Conservation (phyloP, 164 flowering plant genomes). For the grape (Vitis vinifera) region ASM3070453v1 NC_081816.1:4639501-4640000, state of each 20-base stretch:
- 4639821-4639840: not conserved
- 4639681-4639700: not conserved
- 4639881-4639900: not conserved
- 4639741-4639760: not conserved
- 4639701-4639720: not conserved
- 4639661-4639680: not conserved
- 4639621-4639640: not conserved
- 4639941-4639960: too few species aligned
- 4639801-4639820: not conserved
- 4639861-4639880: not conserved
- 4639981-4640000: too few species aligned
- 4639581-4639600: conserved; percentile 9
- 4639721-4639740: not conserved
- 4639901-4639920: too few species aligned
- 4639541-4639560: conserved; percentile 14
- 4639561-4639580: conserved; percentile 8
- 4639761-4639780: not conserved
- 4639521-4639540: conserved; percentile 8
- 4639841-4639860: not conserved
- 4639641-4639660: not conserved
- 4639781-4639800: not conserved
- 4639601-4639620: conserved; percentile 13
- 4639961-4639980: too few species aligned
- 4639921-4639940: too few species aligned
- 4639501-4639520: conserved; percentile 9